Conservation (phyloP, 495 filamentous ascomycete species). For the Astrothelium macrocarpum region DNA sequence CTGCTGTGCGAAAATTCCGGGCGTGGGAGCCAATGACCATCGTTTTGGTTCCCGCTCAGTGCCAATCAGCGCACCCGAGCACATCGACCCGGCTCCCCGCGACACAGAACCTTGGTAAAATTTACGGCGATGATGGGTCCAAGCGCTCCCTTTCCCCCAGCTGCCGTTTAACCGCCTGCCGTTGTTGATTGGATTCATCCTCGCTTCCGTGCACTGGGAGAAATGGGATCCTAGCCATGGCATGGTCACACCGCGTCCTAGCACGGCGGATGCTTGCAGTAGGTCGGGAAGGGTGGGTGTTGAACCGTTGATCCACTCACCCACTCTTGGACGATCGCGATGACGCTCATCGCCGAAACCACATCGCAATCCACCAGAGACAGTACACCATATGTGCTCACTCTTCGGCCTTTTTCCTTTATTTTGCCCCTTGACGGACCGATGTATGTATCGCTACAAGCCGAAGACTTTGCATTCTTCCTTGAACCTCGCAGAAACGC, state of each 20-base stretch:
- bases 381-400: neutral
- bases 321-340: neutral
- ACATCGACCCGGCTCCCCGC: neutral
- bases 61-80: neutral
- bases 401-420: too few species aligned
- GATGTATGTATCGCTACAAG: too few species aligned
- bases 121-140: neutral
- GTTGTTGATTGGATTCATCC: neutral
- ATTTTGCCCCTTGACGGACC: too few species aligned
- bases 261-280: neutral
- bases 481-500: neutral
- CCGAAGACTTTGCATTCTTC: constrained; percentile 1
- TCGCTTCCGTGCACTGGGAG: neutral
- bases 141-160: neutral
- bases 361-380: neutral
- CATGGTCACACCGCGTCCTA: neutral
- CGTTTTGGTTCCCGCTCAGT: neutral
- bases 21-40: neutral
- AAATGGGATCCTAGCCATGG: neutral
- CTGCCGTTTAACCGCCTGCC: neutral
- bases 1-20: neutral
- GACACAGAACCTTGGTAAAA: constrained; percentile 1
- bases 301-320: neutral
- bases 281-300: neutral
- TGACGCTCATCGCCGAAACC: neutral